Base-by-base conservation (phyloP, 306 rosid genomes). In the Rosa persica region DNA sequence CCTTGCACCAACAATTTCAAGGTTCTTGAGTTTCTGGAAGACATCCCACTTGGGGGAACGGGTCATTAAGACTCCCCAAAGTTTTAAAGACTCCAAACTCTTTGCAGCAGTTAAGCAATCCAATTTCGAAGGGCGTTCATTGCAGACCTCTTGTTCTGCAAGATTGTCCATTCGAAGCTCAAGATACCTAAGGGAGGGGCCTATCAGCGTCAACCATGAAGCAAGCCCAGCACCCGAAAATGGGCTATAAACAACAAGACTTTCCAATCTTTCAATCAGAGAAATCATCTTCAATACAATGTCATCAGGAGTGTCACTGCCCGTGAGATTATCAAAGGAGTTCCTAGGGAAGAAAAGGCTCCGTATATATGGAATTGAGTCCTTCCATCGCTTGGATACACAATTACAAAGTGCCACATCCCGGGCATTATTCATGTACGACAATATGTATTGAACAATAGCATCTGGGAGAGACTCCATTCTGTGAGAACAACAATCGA, bases 81-180 rank as follows among this genome's bases (percentile, higher is more conserved):
- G 87, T 82, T 89, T 91, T 19, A 96, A 83, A 64, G 94, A 89
- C 78, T 93, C 88, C 86, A 96, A 80, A 79, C 89, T 89, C 84
- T 47, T 82, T 7, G 99, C 94, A 17, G 81, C 78, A 34, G 76
- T 81, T 52, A 96, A 72, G 81, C 90, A 93, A 69, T 89, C 93
- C 81, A 96, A 71, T 74, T 93, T 96, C 57, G 98, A 91, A 12
- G 91, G 90, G 76, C 74, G 72, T 25, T 91, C 98, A 61, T 55
- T 78, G 40, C 27, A 65, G 40, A 81, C 84, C 48, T 86, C 87
- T 49, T 73, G 82, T 40, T 87, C 86, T 70, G 77, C 73, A 72
- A 90, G 87, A 78, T 88, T 96, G 80, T 96, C 99, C 96, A 93
- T 86, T 54, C 99, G 92, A 22, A 93, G 93, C 86, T 96, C 98